Evolutionary conservation across 257 asterid genomes (phyloP).

Genomic region (Ballota nigra): DNA sequence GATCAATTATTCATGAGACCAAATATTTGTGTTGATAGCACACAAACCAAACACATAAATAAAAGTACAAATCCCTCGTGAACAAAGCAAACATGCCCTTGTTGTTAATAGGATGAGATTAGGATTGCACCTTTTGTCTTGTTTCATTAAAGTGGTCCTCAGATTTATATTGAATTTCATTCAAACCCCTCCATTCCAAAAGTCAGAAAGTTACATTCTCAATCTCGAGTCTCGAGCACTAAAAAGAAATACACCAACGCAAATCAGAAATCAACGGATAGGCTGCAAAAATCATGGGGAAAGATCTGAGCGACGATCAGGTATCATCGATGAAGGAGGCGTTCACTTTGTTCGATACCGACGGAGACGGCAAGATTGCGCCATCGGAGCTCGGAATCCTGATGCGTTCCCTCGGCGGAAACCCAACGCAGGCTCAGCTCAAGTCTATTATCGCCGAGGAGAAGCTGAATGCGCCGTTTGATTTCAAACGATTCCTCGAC

Average conservation of each 20-base stretch:
- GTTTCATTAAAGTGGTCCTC: background rate
- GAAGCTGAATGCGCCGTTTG: slow-evolving; percentile 70
- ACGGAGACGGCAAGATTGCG: slow-evolving; percentile 89
- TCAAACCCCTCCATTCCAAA: slow-evolving; percentile 24
- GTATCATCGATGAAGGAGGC: slow-evolving; percentile 87
- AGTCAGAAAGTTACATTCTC: slow-evolving; percentile 3
- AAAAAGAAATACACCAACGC: background rate
- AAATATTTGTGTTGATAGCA: no score
- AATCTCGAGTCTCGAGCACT: slow-evolving; percentile 2
- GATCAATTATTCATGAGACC: no score
- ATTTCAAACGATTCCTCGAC: slow-evolving; percentile 67
- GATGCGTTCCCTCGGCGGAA: slow-evolving; percentile 93
- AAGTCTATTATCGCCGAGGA: slow-evolving; percentile 71
- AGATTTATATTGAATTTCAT: slow-evolving; percentile 11
- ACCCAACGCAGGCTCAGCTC: slow-evolving; percentile 93
- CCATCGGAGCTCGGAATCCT: slow-evolving; percentile 90
- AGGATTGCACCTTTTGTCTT: no score
- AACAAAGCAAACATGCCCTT: no score
- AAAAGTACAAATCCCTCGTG: no score
- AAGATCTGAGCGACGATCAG: slow-evolving; percentile 92
- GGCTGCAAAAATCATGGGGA: slow-evolving; percentile 49
- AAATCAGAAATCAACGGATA: background rate
- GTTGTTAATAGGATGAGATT: no score
- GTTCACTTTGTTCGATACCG: slow-evolving; percentile 87
- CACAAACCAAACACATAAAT: no score